Evolutionary conservation across 805 yeast genomes (phyloP), one percentile per base, ranked within the genome.

Genomic region (Ogataea ramenticola): DNA sequence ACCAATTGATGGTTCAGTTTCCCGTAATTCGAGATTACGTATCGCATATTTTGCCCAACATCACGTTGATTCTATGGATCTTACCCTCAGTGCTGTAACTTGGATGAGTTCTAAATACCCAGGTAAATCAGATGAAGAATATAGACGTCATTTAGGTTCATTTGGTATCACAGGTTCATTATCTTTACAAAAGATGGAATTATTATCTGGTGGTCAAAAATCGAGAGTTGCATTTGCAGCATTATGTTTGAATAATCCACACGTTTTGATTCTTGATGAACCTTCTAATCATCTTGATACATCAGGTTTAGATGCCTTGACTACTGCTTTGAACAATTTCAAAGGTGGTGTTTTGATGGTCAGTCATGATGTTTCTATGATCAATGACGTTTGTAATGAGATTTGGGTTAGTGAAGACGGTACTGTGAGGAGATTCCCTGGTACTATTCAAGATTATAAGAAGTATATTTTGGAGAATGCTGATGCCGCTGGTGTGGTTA

Each of bases 251-350:
- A 77, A 77, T 48, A 83, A 85, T 49, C 99, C 99, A 17, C 99
- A 93, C 62, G 80, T 93, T 37, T 72, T 93, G 57, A 80, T 93
- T 57, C 70, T 93, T 52, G 99, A 93, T 73, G 99, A 93, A 75
- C 99, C 99, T 66, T 86, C 96, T 7, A 93, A 93, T 68, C 99
- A 93, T 68, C 79, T 93, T 75, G 99, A 93, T 83, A 91, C 96
- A 9, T 83, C 95, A 31, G 99, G 97, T 77, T 72, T 93, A 57
- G 99, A 93, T 64, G 99, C 99, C 1, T 74, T 93, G 48, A 82
- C 93, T 9, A 95, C 85, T 36, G 98, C 98, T 1, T 72, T 93
- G 60, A 80, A 75, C 49, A 80, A 77, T 48, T 93, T 90, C 74
- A 77, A 87, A 58, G 99, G 99, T 61, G 99, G 99, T 64, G 85